Percentiles rank a stretch among this genome's conserved stretches.
phyloP scores from a whole-genome alignment of 2,329 filamentous ascomycete genomes.

The Lecanoromycetidae sp. region DNA sequence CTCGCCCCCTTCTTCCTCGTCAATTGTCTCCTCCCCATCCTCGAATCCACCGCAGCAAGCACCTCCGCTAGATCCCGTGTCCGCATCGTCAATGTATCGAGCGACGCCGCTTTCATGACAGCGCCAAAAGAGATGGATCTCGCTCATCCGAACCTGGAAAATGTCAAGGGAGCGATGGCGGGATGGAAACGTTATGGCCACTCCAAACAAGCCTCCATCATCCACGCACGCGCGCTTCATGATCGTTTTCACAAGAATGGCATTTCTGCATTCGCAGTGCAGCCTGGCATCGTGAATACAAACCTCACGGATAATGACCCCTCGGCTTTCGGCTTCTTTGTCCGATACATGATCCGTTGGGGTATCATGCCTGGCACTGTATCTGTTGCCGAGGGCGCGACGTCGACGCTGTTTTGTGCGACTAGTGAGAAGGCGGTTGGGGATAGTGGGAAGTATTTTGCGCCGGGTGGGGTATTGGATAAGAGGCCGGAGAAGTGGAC shows the following conservation, averaged over 20 bases:
- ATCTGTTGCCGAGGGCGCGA: neutral
- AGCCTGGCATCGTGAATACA: constrained; percentile 39
- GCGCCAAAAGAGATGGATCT: constrained; percentile 18
- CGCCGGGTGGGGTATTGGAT: neutral
- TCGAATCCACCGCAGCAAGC: constrained; percentile 30
- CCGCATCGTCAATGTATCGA: constrained; percentile 32
- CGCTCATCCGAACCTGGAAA: constrained; percentile 10
- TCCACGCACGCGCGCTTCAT: constrained; percentile 33
- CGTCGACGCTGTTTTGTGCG: constrained; percentile 5
- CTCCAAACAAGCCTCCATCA: constrained; percentile 39
- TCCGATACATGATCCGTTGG: neutral
- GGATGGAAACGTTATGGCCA: constrained; percentile 32
- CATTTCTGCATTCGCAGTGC: constrained; percentile 33
- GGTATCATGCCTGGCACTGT: constrained; percentile 1
- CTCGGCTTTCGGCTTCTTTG: neutral
- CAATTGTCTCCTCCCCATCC: constrained; percentile 32
- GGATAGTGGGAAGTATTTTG: neutral
- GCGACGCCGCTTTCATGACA: constrained; percentile 14
- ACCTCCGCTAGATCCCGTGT: constrained; percentile 27
- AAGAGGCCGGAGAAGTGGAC: neutral
- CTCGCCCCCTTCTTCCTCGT: constrained; percentile 37
- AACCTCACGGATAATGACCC: constrained; percentile 21
- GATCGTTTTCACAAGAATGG: constrained; percentile 28
- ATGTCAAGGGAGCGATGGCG: neutral
- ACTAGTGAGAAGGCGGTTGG: neutral